A percentile compares a stretch with the other conserved stretches of the same genome.
Evolutionary conservation across 2,329 filamentous ascomycete genomes (phyloP).

Genomic region (Botryotinia globosa): DNA sequence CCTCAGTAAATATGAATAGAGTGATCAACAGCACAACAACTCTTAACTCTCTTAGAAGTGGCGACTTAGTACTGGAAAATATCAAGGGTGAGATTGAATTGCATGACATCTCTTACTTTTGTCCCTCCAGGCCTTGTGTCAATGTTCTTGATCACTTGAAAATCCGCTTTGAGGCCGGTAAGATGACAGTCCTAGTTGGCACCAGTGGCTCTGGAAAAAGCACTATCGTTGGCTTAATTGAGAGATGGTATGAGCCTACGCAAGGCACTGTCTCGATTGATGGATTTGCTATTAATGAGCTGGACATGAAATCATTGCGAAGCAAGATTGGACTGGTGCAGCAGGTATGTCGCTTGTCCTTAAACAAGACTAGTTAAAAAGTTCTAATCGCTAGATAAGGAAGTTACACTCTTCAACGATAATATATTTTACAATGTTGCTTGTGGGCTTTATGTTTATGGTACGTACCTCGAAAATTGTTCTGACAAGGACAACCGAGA

Average conservation of each 20-base stretch:
- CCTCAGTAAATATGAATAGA: neutral
- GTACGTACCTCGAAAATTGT: conserved; percentile 7
- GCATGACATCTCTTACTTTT: conserved; percentile 24
- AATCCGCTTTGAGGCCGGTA: conserved; percentile 43
- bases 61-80: conserved; percentile 43
- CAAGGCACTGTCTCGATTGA: conserved; percentile 38
- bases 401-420: conserved; percentile 51
- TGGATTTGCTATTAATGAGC: conserved; percentile 30
- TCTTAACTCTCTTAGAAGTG: neutral
- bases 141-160: conserved; percentile 41
- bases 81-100: conserved; percentile 46
- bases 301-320: conserved; percentile 34
- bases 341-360: conserved; percentile 45
- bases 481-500: conserved; percentile 38
- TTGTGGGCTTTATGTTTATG: conserved; percentile 13
- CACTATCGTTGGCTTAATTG: conserved; percentile 41
- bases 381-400: conserved; percentile 77
- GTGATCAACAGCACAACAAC: neutral
- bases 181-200: conserved; percentile 43
- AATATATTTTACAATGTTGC: conserved; percentile 40
- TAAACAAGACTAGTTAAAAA: conserved; percentile 40
- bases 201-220: conserved; percentile 42
- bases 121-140: conserved; percentile 35
- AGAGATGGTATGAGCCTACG: conserved; percentile 43
- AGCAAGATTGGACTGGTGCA: conserved; percentile 31